These are phyloP conservation scores for Phytopythium delawarense DNA, from an alignment of 352 stramenopile species.

Conservation along the genomic window DNA sequence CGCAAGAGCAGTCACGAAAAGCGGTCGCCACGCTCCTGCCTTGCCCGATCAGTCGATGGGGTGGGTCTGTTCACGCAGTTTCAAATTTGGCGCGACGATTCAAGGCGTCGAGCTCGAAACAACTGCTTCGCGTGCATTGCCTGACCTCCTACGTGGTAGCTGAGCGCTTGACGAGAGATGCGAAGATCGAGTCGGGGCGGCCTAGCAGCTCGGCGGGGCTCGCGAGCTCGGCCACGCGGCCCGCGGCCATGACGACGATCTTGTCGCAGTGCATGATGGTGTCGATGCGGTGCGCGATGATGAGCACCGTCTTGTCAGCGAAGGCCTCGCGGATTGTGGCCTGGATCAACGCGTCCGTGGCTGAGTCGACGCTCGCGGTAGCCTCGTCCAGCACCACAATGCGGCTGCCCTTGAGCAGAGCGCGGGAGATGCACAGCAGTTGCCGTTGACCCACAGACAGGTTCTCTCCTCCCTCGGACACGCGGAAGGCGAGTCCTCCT, in stretches of 20 bases:
- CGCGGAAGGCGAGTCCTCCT: conserved; percentile 71
- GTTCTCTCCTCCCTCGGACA: conserved; percentile 92
- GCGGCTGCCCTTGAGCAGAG: conserved; percentile 86
- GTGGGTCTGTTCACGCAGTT: neutral
- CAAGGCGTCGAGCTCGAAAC: neutral
- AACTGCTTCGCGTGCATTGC: neutral
- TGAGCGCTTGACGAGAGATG: neutral
- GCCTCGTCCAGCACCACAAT: conserved; percentile 95
- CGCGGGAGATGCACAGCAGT: conserved; percentile 94
- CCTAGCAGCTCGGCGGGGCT: conserved; percentile 2
- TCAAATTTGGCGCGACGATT: conserved; percentile 2
- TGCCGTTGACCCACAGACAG: conserved; percentile 95
- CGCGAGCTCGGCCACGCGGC: conserved; percentile 12
- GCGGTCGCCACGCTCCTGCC: neutral
- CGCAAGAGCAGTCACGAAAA: neutral
- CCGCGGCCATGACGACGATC: conserved; percentile 12
- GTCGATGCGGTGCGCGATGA: conserved; percentile 47
- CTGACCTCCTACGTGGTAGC: neutral
- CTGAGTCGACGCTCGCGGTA: conserved; percentile 87
- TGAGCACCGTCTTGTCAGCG: conserved; percentile 21
- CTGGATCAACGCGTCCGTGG: conserved; percentile 62
- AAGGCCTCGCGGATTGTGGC: conserved; percentile 64
- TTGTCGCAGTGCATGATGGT: conserved; percentile 42
- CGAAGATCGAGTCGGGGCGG: neutral
- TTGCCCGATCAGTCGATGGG: neutral